Conservation (phyloP, 2,329 filamentous ascomycete genomes). For the Fusarium keratoplasticum region DNA sequence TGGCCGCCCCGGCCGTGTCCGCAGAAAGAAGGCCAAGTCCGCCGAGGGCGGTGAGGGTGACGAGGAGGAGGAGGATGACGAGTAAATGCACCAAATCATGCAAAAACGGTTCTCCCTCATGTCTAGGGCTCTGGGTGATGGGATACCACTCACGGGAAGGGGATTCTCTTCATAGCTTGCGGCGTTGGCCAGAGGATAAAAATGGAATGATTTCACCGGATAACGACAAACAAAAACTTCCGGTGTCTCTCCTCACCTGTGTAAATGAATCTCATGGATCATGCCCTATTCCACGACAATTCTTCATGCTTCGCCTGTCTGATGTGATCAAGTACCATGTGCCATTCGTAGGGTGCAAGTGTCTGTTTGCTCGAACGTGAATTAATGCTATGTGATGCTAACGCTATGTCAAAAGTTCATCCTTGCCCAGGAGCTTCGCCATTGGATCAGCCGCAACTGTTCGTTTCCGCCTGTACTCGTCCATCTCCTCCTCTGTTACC, state of each 20-base stretch:
- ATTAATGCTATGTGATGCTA: neutral
- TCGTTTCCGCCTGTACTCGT: constrained; percentile 83
- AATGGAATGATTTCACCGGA: constrained; percentile 56
- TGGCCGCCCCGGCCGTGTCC: constrained; percentile 95
- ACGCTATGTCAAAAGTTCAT: constrained; percentile 59
- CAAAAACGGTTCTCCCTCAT: constrained; percentile 46
- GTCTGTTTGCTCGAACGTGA: neutral
- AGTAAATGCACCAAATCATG: constrained; percentile 60
- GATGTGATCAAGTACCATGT: constrained; percentile 9
- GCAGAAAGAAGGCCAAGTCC: constrained; percentile 99
- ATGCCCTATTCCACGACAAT: constrained; percentile 34
- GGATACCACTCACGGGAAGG: constrained; percentile 54
- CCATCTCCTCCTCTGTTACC: constrained; percentile 85
- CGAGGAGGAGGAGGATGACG: constrained; percentile 89
- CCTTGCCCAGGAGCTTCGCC: constrained; percentile 82
- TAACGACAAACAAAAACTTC: constrained; percentile 39
- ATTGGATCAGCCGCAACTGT: constrained; percentile 85
- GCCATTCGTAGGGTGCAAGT: neutral
- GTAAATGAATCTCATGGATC: constrained; percentile 40
- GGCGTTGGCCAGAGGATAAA: constrained; percentile 64
- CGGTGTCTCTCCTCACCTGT: constrained; percentile 38
- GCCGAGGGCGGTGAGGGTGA: constrained; percentile 85
- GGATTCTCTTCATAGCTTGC: constrained; percentile 60
- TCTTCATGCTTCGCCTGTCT: constrained; percentile 15
- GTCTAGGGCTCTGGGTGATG: constrained; percentile 46